Evolutionary conservation across 176 grass and related monocot genomes (phyloP).

Genomic region (Stipa capillata): DNA sequence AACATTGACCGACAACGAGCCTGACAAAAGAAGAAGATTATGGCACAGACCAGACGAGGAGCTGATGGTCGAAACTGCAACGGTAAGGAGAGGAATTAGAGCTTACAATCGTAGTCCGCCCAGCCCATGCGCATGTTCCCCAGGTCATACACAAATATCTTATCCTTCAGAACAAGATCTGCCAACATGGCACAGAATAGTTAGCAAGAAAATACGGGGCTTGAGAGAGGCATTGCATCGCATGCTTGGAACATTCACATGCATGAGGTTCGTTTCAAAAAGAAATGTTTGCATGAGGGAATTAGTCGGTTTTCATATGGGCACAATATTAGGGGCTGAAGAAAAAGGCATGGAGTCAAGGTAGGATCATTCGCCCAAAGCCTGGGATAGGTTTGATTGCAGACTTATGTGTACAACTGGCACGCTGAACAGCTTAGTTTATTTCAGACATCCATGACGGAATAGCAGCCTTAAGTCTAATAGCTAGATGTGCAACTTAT

Average conservation of each 20-base stretch:
- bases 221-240: neutral
- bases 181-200: neutral
- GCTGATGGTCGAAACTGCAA: neutral
- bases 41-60: neutral
- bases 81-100: neutral
- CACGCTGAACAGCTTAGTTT: neutral
- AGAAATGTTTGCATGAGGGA: neutral
- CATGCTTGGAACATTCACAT: neutral
- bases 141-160: constrained; percentile 92
- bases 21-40: neutral
- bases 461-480: neutral
- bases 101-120: constrained; percentile 87
- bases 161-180: constrained; percentile 89
- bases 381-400: neutral
- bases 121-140: constrained; percentile 63
- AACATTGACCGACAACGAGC: constrained; percentile 57
- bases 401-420: neutral
- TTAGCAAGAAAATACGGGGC: constrained; percentile 10
- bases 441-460: neutral
- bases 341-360: neutral
- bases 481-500: neutral
- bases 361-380: neutral
- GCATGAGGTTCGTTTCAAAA: neutral
- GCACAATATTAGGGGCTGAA: too few relatives aligned
- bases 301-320: neutral